Evolutionary conservation across 208 protist genomes (phyloP).

Genomic region (Leishmania braziliensis): DNA sequence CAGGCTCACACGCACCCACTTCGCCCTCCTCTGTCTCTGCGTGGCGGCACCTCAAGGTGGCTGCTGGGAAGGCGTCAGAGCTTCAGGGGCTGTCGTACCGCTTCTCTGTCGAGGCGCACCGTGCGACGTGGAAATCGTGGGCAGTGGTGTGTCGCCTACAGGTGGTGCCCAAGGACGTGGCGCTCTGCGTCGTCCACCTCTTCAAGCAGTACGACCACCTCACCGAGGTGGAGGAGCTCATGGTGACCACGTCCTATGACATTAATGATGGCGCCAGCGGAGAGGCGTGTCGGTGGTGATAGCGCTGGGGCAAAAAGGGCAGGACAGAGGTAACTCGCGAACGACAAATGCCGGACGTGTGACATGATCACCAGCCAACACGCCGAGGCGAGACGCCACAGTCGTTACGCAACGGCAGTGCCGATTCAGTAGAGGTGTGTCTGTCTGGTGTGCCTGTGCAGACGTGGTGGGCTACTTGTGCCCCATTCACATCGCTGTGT

Average conservation of each 20-base stretch:
- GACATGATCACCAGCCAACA: neutral
- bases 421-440: constrained; percentile 5
- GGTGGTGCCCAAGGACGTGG: constrained; percentile 35
- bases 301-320: neutral
- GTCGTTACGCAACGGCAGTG: neutral
- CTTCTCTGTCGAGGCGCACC: constrained; percentile 50
- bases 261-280: neutral
- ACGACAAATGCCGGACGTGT: neutral
- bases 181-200: constrained; percentile 33
- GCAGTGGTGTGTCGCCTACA: constrained; percentile 34
- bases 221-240: constrained; percentile 75
- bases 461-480: constrained; percentile 7
- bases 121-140: constrained; percentile 57
- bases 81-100: constrained; percentile 4
- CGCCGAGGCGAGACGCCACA: neutral
- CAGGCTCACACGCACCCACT: neutral
- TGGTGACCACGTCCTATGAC: constrained; percentile 41
- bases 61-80: neutral
- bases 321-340: neutral
- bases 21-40: neutral
- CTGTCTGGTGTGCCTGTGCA: neutral
- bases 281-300: neutral
- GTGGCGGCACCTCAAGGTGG: constrained; percentile 2
- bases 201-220: constrained; percentile 35
- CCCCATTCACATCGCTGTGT: constrained; percentile 7